Evolutionary conservation across 352 stramenopile species (phyloP).

Genomic region (Elongisporangium prolatum): DNA sequence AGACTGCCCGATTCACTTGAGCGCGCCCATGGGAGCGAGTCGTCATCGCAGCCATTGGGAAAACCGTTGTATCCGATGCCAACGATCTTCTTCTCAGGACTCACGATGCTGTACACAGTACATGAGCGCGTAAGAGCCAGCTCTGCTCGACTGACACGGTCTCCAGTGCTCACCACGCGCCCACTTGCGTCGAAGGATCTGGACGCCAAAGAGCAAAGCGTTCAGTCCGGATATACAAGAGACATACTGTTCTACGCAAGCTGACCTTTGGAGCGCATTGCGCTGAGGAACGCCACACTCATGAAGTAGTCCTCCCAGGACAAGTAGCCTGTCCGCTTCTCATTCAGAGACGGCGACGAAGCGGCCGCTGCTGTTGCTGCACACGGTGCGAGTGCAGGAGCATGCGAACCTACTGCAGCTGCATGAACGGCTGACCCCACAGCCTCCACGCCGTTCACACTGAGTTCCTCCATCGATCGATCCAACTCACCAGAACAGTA

Average conservation of each 20-base stretch:
- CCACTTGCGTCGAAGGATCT: constrained; percentile 97
- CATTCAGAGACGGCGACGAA: not conserved
- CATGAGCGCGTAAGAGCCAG: too few relatives aligned
- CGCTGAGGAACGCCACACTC: constrained; percentile 97
- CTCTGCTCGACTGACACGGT: too few relatives aligned
- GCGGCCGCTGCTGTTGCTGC: not conserved
- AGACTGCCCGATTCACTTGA: constrained; percentile 49
- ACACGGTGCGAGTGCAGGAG: too few relatives aligned
- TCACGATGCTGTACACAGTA: constrained; percentile 85
- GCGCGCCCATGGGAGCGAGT: constrained; percentile 93
- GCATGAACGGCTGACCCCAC: too few relatives aligned
- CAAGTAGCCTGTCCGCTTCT: constrained; percentile 90
- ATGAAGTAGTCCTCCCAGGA: constrained; percentile 99
- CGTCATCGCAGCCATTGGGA: constrained; percentile 93
- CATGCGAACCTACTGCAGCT: too few relatives aligned
- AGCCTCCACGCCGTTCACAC: not conserved
- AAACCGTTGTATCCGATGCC: constrained; percentile 99
- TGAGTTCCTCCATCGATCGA: constrained; percentile 1
- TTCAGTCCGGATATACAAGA: too few relatives aligned
- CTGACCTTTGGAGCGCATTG: constrained; percentile 97
- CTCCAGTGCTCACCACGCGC: constrained; percentile 75
- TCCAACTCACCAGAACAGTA: not conserved
- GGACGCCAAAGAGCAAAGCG: not conserved
- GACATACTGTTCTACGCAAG: too few relatives aligned
- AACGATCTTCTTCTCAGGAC: constrained; percentile 94